Base-by-base conservation (phyloP, 2,329 filamentous ascomycete species). In the Chaetomium strumarium region DNA sequence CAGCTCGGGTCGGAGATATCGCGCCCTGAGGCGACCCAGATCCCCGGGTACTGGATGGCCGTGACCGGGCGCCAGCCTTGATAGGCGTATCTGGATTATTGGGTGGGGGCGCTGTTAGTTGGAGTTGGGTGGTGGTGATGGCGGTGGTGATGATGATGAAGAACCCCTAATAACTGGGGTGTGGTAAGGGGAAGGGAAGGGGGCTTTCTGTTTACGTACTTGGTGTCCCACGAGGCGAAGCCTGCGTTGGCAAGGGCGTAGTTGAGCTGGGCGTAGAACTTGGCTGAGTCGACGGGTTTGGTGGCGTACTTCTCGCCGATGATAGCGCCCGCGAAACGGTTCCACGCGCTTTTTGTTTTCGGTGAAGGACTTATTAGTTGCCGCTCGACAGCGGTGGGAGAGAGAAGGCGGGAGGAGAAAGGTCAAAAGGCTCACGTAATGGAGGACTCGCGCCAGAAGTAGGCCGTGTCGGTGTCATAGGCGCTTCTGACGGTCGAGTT, bases 211-310 rank as follows among this genome's bases (percentile, higher is more conserved):
- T 8, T 7, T 14, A 36, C 36, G 8, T 49, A 60, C 56, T 61
- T 61, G 16, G 42, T 46, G 31, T 59, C 59, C 55, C 58, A 61
- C 3, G 55, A 45, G 11, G 59, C 59, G 38, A 61, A 39, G 10
- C 43, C 59, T 2, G 59, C 59, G 49, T 61, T 61, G 37, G 58
- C 57, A 17, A 61, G 56, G 31, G 59, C 59, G 51, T 58, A 60
- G 59, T 61, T 61, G 52, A 61, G 55, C 30, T 60, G 57, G n/a
- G 59, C 59, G 49, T 57, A 61, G 43, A 61, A 52, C 50, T 60
- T 61, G 54, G 59, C 59, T 1, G 51, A 55, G 6, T 51, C 59
- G 19, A 54, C 17, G 20, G 54, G 51, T 11, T 58, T 56, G 33
- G 51, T 57, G 20, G 53, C 51, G 14, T 57, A 49, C 17, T 39